Evolutionary conservation across 495 filamentous ascomycete genomes (phyloP).

Genomic region (Aspergillus campestris): DNA sequence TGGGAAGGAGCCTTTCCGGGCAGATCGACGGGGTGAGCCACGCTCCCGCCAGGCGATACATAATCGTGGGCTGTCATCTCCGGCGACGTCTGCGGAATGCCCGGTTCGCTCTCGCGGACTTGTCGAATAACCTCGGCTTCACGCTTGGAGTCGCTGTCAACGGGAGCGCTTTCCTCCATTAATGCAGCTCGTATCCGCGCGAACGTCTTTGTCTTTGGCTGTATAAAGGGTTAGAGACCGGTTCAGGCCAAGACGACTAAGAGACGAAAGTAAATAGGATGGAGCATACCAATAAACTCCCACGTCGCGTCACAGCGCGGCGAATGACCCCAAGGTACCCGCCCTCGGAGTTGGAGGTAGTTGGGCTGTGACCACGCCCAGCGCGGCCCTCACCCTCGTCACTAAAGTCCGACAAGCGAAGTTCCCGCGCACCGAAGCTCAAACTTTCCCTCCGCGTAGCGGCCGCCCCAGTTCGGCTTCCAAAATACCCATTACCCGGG

Average conservation of each 20-base stretch:
- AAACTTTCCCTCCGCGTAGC: slow-evolving; percentile 71
- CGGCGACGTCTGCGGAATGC: slow-evolving; percentile 32
- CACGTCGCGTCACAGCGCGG: slow-evolving; percentile 70
- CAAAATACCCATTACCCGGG: slow-evolving; percentile 38
- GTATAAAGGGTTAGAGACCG: slow-evolving; percentile 5
- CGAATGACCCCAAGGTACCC: slow-evolving; percentile 46
- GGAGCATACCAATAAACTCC: slow-evolving; percentile 71
- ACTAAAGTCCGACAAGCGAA: slow-evolving; percentile 78
- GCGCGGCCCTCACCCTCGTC: slow-evolving; percentile 59
- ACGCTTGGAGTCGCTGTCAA: slow-evolving; percentile 80
- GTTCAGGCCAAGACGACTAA: not conserved
- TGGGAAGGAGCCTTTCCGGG: slow-evolving; percentile 44
- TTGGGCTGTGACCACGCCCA: slow-evolving; percentile 36
- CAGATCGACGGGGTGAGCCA: slow-evolving; percentile 24
- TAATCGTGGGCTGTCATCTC: not conserved
- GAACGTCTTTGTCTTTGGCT: slow-evolving; percentile 94
- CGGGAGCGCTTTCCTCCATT: slow-evolving; percentile 73
- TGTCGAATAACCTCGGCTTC: slow-evolving; percentile 94
- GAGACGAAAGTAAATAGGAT: not conserved
- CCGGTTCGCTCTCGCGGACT: slow-evolving; percentile 66
- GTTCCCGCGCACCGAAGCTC: slow-evolving; percentile 74
- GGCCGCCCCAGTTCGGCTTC: slow-evolving; percentile 30
- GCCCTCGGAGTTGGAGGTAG: slow-evolving; percentile 28
- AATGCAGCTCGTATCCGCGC: slow-evolving; percentile 86
- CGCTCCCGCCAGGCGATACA: too few relatives aligned